A percentile compares a stretch with the other conserved stretches of the same genome.
phyloP scores from a whole-genome alignment of 495 filamentous ascomycete genomes.

The Aspergillus bridgeri region DNA sequence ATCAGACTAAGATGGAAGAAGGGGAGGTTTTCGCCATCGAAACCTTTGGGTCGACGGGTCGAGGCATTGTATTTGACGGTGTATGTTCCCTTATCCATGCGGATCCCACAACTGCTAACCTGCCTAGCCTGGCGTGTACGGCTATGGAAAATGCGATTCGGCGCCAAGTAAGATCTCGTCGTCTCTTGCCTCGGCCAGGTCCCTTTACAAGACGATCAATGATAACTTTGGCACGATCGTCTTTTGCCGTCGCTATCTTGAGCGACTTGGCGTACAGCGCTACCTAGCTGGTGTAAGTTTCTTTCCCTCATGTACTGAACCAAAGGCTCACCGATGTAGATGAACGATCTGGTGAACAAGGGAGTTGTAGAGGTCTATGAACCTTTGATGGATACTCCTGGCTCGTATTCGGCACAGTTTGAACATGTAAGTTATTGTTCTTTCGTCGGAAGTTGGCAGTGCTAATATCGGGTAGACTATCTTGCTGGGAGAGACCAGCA shows the following conservation, averaged over 20 bases:
- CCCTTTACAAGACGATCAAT: conserved; percentile 56
- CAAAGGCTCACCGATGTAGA: conserved; percentile 21
- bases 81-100: conserved; percentile 23
- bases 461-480: conserved; percentile 35
- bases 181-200: conserved; percentile 54
- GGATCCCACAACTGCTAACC: background rate
- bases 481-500: conserved; percentile 38
- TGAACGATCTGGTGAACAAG: conserved; percentile 50
- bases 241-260: conserved; percentile 61
- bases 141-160: conserved; percentile 51
- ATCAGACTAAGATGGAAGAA: conserved; percentile 64
- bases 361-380: conserved; percentile 53
- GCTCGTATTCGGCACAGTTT: conserved; percentile 58
- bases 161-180: conserved; percentile 48
- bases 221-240: conserved; percentile 63
- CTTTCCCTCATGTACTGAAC: background rate
- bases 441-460: too few relatives aligned
- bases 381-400: conserved; percentile 52
- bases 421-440: conserved; percentile 49
- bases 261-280: conserved; percentile 57
- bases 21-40: conserved; percentile 65
- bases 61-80: conserved; percentile 43
- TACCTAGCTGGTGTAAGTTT: conserved; percentile 55
- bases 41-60: conserved; percentile 61
- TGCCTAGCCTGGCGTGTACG: conserved; percentile 33